These are phyloP conservation scores for Wolfiporia cocos DNA, from an alignment of 1,284 basidiomycete species.

Conservation along the genomic window DNA sequence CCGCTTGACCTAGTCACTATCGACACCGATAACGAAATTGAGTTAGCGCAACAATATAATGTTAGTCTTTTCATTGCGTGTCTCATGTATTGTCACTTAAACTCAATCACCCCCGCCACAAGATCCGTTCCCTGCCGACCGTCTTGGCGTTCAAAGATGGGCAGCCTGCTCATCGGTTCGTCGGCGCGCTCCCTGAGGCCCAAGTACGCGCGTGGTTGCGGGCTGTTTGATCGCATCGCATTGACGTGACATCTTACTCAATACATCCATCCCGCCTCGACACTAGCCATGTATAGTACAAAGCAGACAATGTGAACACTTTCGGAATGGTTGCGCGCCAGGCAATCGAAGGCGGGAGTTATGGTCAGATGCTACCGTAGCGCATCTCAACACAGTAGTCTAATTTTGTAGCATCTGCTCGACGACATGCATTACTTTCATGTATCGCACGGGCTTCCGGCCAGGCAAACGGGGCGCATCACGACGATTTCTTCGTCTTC, in stretches of 20 bases:
- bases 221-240: constrained; percentile 24
- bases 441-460: too few relatives aligned
- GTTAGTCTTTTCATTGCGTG: constrained; percentile 27
- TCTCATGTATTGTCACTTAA: not conserved
- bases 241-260: too few relatives aligned
- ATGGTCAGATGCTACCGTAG: too few relatives aligned
- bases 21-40: constrained; percentile 49
- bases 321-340: too few relatives aligned
- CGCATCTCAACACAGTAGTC: too few relatives aligned
- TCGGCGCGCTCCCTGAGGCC: constrained; percentile 50
- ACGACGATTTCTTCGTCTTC: constrained; percentile 37
- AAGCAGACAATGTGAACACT: too few relatives aligned
- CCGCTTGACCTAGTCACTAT: constrained; percentile 65
- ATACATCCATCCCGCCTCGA: too few relatives aligned
- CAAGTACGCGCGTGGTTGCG: constrained; percentile 46
- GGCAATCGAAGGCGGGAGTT: too few relatives aligned
- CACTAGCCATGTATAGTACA: too few relatives aligned
- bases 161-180: constrained; percentile 45
- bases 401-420: too few relatives aligned
- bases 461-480: too few relatives aligned
- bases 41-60: constrained; percentile 43
- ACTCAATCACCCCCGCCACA: not conserved
- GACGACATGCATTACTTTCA: too few relatives aligned
- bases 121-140: constrained; percentile 67
- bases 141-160: constrained; percentile 68